A percentile compares a stretch with the other conserved stretches of the same genome.
Evolutionary conservation across 2,329 filamentous ascomycete species (phyloP).

Genomic region (Myriosclerotinia curreyana): DNA sequence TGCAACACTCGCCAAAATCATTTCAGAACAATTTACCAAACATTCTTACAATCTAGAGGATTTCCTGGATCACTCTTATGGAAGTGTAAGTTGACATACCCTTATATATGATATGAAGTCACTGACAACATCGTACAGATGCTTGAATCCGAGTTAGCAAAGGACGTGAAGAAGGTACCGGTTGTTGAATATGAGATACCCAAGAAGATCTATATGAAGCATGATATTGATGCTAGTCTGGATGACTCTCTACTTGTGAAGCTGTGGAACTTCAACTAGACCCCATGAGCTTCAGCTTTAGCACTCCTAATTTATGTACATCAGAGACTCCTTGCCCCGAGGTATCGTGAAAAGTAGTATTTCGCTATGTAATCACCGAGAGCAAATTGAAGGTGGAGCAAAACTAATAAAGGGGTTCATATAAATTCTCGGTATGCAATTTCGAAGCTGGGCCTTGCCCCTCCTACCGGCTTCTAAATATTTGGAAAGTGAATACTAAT

Average conservation of each 20-base stretch:
- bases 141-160: slow-evolving; percentile 77
- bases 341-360: slow-evolving; percentile 14
- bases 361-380: slow-evolving; percentile 20
- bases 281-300: not conserved
- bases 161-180: slow-evolving; percentile 79
- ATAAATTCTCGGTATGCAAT: slow-evolving; percentile 7
- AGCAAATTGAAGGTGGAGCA: slow-evolving; percentile 22
- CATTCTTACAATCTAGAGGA: slow-evolving; percentile 93
- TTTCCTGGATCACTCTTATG: slow-evolving; percentile 92
- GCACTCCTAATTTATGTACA: slow-evolving; percentile 3
- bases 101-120: not conserved
- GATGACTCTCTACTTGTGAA: slow-evolving; percentile 57
- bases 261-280: slow-evolving; percentile 55
- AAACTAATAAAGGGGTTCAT: slow-evolving; percentile 13
- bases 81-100: slow-evolving; percentile 55
- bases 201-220: slow-evolving; percentile 41
- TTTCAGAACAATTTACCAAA: slow-evolving; percentile 97
- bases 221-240: slow-evolving; percentile 47
- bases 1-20: slow-evolving; percentile 86
- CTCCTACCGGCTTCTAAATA: too few relatives aligned
- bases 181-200: slow-evolving; percentile 94
- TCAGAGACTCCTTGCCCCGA: not conserved
- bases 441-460: not conserved
- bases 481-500: not conserved
- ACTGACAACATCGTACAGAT: slow-evolving; percentile 54